Conservation (phyloP, 164 flowering plant species). For the Aristolochia fimbriata region DNA sequence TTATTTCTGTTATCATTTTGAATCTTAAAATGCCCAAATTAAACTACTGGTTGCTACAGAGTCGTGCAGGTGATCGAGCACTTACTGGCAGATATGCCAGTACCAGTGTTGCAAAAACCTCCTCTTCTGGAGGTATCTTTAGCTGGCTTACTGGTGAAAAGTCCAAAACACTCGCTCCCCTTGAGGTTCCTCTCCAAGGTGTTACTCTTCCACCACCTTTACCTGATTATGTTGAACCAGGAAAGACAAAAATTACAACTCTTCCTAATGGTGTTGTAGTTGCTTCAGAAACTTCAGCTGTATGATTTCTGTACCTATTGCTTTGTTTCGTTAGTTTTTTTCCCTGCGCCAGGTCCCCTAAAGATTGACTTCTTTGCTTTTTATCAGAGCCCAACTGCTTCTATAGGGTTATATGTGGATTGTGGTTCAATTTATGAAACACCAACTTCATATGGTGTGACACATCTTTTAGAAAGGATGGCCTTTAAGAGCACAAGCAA, state of each 20-base stretch:
- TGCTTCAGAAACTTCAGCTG: conserved; percentile 80
- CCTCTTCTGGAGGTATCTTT: conserved; percentile 57
- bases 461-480: conserved; percentile 82
- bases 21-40: background rate
- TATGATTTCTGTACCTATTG: conserved; percentile 16
- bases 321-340: background rate
- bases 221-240: conserved; percentile 74
- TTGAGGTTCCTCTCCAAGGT: conserved; percentile 60
- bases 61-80: conserved; percentile 12
- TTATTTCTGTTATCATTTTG: background rate
- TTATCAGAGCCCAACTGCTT: conserved; percentile 64
- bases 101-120: conserved; percentile 30
- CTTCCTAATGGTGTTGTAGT: conserved; percentile 75
- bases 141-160: conserved; percentile 70
- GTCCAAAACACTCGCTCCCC: conserved; percentile 39
- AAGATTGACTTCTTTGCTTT: conserved; percentile 5
- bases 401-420: conserved; percentile 70
- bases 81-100: conserved; percentile 41
- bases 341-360: background rate
- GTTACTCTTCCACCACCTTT: conserved; percentile 54
- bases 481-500: conserved; percentile 81
- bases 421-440: conserved; percentile 81
- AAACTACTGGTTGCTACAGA: conserved; percentile 18
- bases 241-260: conserved; percentile 67
- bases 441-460: conserved; percentile 47